These are phyloP conservation scores for Graphiopsis chlorocephala DNA, from an alignment of 2,329 filamentous ascomycete genomes.

Conservation along the genomic window DNA sequence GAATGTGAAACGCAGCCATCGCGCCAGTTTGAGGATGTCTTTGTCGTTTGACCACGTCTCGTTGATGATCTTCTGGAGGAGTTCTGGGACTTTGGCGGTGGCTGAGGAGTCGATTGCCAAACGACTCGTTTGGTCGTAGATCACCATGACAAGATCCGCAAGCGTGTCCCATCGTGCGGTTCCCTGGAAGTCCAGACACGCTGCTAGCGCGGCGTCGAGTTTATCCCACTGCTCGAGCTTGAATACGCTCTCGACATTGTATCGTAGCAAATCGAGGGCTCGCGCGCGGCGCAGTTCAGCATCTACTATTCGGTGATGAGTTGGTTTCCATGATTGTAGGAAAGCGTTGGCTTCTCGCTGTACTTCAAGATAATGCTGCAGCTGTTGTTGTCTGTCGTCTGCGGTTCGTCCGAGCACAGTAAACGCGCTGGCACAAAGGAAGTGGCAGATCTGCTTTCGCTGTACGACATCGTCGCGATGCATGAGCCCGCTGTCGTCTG, in stretches of 20 bases:
- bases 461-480: constrained; percentile 42
- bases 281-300: constrained; percentile 47
- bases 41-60: constrained; percentile 56
- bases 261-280: constrained; percentile 64
- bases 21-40: constrained; percentile 61
- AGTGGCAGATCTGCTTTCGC: constrained; percentile 68
- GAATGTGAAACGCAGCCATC: constrained; percentile 77
- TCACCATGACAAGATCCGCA: constrained; percentile 46
- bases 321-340: constrained; percentile 18
- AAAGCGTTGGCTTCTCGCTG: constrained; percentile 59
- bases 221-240: constrained; percentile 66
- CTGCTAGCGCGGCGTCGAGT: constrained; percentile 59
- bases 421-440: constrained; percentile 54
- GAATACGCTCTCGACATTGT: constrained; percentile 75
- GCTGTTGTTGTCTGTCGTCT: constrained; percentile 45
- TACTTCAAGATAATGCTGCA: constrained; percentile 61
- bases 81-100: constrained; percentile 24
- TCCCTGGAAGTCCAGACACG: constrained; percentile 28
- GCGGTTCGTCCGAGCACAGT: constrained; percentile 49
- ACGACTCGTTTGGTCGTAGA: constrained; percentile 38
- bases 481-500: constrained; percentile 19
- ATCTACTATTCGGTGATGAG: constrained; percentile 21
- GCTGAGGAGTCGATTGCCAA: constrained; percentile 24
- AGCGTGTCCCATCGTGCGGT: constrained; percentile 45
- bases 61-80: constrained; percentile 67